These are phyloP conservation scores for Daldinia concentrica DNA, from an alignment of 495 filamentous ascomycete species.

Conservation along the genomic window DNA sequence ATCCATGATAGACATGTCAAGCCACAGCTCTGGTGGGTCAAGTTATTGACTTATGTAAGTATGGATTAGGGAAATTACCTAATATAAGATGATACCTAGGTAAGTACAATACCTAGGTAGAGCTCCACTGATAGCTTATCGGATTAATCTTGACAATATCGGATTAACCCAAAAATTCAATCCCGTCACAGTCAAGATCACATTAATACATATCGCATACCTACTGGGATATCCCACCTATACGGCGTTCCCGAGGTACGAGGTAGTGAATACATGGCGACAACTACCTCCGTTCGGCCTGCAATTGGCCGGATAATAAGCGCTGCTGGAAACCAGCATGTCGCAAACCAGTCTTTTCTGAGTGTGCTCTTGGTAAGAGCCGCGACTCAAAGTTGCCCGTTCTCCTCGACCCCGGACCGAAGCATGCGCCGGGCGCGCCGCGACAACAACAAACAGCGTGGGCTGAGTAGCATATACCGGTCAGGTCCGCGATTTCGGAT, in stretches of 20 bases:
- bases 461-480: conserved; percentile 79
- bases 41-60: background rate
- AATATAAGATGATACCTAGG: background rate
- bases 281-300: conserved; percentile 55
- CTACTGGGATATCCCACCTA: background rate
- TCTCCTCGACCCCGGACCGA: conserved; percentile 44
- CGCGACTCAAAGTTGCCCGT: conserved; percentile 36
- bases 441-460: conserved; percentile 75
- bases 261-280: conserved; percentile 50
- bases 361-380: conserved; percentile 11
- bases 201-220: conserved; percentile 12
- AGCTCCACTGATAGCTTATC: conserved; percentile 15
- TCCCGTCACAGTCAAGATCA: conserved; percentile 5
- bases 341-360: conserved; percentile 22
- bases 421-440: conserved; percentile 46
- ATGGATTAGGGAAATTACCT: background rate
- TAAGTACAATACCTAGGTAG: background rate
- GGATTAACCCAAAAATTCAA: conserved; percentile 43
- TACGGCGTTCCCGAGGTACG: conserved; percentile 12
- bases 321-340: conserved; percentile 20
- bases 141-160: conserved; percentile 31
- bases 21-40: background rate
- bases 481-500: conserved; percentile 78
- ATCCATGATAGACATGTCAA: background rate
- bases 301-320: conserved; percentile 49